These are phyloP conservation scores for Pyronema domesticum DNA, from an alignment of 495 filamentous ascomycete species.

Conservation along the genomic window DNA sequence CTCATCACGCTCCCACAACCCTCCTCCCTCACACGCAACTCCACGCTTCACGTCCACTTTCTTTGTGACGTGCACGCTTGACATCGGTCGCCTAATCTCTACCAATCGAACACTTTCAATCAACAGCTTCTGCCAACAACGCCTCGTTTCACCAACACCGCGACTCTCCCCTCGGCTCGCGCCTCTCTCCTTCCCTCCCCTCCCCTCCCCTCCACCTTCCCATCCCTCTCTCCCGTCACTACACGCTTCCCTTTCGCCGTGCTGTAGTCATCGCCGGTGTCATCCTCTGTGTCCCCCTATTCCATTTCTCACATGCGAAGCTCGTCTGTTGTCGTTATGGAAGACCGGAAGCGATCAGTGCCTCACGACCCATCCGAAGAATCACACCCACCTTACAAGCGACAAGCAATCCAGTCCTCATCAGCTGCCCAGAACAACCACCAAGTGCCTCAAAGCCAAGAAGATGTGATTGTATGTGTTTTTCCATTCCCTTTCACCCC, in stretches of 20 bases:
- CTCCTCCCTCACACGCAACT: too few relatives aligned
- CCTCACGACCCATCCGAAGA: conserved; percentile 25
- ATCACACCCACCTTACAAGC: conserved; percentile 22
- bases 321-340: conserved; percentile 23
- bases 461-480: conserved; percentile 25
- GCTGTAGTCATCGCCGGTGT: neutral
- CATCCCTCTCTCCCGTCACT: neutral
- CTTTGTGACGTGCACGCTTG: neutral
- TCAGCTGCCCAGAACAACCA: conserved; percentile 18
- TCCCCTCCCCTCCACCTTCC: neutral
- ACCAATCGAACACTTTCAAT: too few relatives aligned
- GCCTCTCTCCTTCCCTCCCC: neutral
- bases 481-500: neutral
- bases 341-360: conserved; percentile 26
- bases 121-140: too few relatives aligned
- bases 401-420: conserved; percentile 23
- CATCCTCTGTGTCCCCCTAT: neutral
- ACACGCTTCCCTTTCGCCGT: neutral
- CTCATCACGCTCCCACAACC: neutral
- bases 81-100: too few relatives aligned
- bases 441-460: conserved; percentile 25
- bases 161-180: neutral
- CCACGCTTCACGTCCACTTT: neutral
- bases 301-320: conserved; percentile 13
- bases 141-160: neutral